Evolutionary conservation across 2,329 filamentous ascomycete species (phyloP).

Genomic region (Diaporthe ampelina): DNA sequence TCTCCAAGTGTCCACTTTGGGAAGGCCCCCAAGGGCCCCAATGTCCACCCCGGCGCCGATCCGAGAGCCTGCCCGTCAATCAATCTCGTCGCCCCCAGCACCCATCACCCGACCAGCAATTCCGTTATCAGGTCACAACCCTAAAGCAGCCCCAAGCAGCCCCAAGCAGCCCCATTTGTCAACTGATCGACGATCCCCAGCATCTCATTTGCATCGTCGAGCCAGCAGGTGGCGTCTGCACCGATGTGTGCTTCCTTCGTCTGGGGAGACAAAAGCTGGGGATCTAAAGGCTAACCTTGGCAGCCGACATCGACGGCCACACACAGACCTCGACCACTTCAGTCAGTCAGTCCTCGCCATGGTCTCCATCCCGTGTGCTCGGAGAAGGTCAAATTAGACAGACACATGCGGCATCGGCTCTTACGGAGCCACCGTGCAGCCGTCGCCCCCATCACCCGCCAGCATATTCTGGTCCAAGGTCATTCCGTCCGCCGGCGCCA

Average conservation of each 20-base stretch:
- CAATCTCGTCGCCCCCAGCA: background rate
- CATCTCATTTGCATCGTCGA: conserved; percentile 22
- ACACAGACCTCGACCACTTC: conserved; percentile 26
- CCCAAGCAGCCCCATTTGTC: conserved; percentile 20
- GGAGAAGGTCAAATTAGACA: conserved; percentile 15
- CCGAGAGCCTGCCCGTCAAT: background rate
- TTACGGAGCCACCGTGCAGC: conserved; percentile 19
- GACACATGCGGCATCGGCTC: conserved; percentile 14
- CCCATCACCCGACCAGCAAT: background rate
- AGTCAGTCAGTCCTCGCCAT: too few species aligned
- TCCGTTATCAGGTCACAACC: conserved; percentile 13
- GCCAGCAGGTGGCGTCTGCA: conserved; percentile 31
- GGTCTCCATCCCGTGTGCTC: conserved; percentile 12
- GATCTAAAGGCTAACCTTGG: conserved; percentile 7
- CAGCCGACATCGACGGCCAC: background rate
- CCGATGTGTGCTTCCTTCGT: conserved; percentile 23
- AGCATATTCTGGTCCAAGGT: background rate
- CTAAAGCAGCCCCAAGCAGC: background rate
- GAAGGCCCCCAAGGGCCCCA: conserved; percentile 24
- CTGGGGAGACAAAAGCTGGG: conserved; percentile 29
- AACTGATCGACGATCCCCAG: conserved; percentile 24
- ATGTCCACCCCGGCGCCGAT: conserved; percentile 31
- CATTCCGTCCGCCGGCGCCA: conserved; percentile 1
- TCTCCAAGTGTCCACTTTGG: conserved; percentile 27
- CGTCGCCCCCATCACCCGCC: background rate